Evolutionary conservation across 2,329 filamentous ascomycete species (phyloP).

Genomic region (Diaporthe sp.): DNA sequence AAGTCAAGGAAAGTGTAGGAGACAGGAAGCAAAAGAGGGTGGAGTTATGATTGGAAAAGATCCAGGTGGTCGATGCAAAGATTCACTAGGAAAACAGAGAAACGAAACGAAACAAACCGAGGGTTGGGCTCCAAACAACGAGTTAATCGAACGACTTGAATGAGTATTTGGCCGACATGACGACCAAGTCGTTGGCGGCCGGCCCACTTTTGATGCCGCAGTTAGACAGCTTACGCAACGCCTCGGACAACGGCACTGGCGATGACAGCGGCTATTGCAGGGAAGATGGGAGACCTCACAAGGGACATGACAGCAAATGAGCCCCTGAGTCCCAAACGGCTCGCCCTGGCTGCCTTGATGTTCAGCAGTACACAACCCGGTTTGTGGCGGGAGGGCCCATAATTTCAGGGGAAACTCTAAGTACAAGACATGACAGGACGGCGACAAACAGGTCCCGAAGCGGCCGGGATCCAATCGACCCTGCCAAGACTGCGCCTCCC

Average conservation of each 20-base stretch:
- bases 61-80: not conserved
- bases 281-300: conserved; percentile 1
- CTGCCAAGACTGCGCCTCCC: conserved; percentile 30
- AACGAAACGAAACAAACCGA: conserved; percentile 1
- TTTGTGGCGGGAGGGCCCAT: not conserved
- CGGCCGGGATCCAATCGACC: conserved; percentile 28
- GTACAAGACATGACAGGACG: conserved; percentile 1
- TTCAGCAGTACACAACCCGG: not conserved
- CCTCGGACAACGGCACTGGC: not conserved
- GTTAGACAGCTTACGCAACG: conserved; percentile 29
- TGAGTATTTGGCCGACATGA: not conserved
- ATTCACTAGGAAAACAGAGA: not conserved
- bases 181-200: not conserved
- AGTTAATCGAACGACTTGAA: not conserved
- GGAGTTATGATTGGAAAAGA: not conserved
- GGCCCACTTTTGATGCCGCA: conserved; percentile 35
- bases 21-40: not conserved
- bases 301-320: not conserved
- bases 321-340: not conserved
- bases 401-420: not conserved
- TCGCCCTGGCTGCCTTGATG: not conserved
- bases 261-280: conserved; percentile 10
- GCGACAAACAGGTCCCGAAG: not conserved
- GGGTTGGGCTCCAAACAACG: no score
- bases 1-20: not conserved